phyloP scores from a whole-genome alignment of 768 basidiomycete genomes.

The Hydnomerulius pinastri region DNA sequence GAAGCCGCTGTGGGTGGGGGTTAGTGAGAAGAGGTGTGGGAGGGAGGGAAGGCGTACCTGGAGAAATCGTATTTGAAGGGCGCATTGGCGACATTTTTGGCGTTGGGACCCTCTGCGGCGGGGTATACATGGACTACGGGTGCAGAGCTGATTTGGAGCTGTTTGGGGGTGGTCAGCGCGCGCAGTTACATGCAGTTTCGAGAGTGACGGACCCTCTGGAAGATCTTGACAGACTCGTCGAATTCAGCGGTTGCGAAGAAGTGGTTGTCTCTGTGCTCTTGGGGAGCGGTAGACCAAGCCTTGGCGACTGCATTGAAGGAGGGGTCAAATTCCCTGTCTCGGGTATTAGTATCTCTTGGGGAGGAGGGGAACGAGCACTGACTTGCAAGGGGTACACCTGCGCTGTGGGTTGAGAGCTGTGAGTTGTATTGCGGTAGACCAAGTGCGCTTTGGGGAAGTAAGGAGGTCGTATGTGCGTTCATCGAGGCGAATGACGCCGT shows the following conservation, averaged over 20 bases:
- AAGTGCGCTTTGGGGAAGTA: conserved; percentile 73
- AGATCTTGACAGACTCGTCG: conserved; percentile 69
- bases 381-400: conserved; percentile 94
- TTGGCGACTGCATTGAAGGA: conserved; percentile 79
- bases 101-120: conserved; percentile 68
- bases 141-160: conserved; percentile 85
- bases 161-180: conserved; percentile 16
- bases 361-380: conserved; percentile 31
- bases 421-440: conserved; percentile 85
- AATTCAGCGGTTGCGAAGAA: conserved; percentile 96
- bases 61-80: conserved; percentile 79
- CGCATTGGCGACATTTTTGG: conserved; percentile 45
- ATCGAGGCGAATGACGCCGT: conserved; percentile 84
- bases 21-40: conserved; percentile 4
- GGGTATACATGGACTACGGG: conserved; percentile 81
- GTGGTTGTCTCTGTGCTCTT: conserved; percentile 70
- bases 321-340: conserved; percentile 78
- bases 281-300: conserved; percentile 71
- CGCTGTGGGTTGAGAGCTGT: conserved; percentile 83
- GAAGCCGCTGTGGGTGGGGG: conserved; percentile 63
- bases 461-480: conserved; percentile 75
- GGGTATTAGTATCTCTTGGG: background rate
- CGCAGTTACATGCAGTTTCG: background rate
- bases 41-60: conserved; percentile 47
- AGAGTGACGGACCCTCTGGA: conserved; percentile 65